These are phyloP conservation scores for Pseudofabraea citricarpa DNA, from an alignment of 2,329 filamentous ascomycete genomes.

Conservation along the genomic window DNA sequence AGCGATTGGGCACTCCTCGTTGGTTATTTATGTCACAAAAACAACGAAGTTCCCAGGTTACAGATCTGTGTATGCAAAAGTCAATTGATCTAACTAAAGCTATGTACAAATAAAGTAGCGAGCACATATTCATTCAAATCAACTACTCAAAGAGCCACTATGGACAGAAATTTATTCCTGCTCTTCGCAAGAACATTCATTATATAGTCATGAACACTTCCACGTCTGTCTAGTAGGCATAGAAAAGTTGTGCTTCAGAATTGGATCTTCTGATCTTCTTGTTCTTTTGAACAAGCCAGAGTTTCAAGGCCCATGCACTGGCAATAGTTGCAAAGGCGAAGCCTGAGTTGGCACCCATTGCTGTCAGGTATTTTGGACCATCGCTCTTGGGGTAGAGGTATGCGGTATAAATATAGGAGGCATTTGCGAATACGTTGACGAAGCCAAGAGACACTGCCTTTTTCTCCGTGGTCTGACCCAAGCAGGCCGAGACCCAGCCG, in stretches of 20 bases:
- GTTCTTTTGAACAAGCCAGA: slow-evolving; percentile 29
- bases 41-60: no score
- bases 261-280: slow-evolving; percentile 18
- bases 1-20: no score
- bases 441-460: slow-evolving; percentile 15
- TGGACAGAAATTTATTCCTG: no score
- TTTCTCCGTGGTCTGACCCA: slow-evolving; percentile 17
- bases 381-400: slow-evolving; percentile 22
- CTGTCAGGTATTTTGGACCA: slow-evolving; percentile 27
- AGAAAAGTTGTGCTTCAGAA: slow-evolving; percentile 8
- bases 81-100: no score
- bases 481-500: slow-evolving; percentile 18
- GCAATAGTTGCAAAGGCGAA: slow-evolving; percentile 29
- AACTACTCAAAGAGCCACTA: no score
- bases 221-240: slow-evolving; percentile 16
- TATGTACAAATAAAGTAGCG: no score
- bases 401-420: slow-evolving; percentile 15
- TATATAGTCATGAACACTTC: no score
- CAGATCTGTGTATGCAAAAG: no score
- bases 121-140: no score
- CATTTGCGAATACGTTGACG: slow-evolving; percentile 13
- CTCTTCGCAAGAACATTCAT: no score
- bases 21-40: no score
- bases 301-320: slow-evolving; percentile 29
- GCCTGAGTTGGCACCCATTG: slow-evolving; percentile 25